Evolutionary conservation across 805 yeast species (phyloP).

Genomic region (Metschnikowia lachancei): DNA sequence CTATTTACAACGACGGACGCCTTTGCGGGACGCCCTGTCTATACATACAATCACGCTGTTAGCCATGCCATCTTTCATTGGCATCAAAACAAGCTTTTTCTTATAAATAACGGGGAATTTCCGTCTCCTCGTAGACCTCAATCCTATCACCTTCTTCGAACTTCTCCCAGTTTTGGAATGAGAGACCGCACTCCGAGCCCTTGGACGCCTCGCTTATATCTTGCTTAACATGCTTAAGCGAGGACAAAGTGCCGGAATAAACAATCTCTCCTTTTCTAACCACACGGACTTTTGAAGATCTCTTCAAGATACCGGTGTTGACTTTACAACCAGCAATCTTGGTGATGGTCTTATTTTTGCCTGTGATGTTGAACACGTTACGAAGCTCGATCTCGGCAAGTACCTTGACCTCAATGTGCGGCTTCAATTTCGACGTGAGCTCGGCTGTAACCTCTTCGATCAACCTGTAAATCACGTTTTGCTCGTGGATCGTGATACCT

Average conservation of each 20-base stretch:
- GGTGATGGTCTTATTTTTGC: conserved; percentile 49
- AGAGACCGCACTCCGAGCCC: conserved; percentile 88
- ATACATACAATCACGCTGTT: not conserved
- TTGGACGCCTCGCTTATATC: conserved; percentile 74
- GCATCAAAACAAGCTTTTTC: conserved; percentile 1
- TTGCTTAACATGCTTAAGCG: conserved; percentile 79
- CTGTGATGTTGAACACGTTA: conserved; percentile 67
- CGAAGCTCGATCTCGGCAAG: conserved; percentile 66
- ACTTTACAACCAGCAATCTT: conserved; percentile 89
- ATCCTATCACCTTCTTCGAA: conserved; percentile 75
- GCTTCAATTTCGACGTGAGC: conserved; percentile 58
- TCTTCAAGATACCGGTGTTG: conserved; percentile 59
- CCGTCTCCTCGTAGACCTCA: conserved; percentile 66
- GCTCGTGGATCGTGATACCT: conserved; percentile 58
- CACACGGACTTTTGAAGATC: conserved; percentile 58
- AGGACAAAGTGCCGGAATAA: conserved; percentile 58
- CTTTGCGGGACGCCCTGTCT: not conserved
- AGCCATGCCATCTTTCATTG: not conserved
- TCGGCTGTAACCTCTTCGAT: conserved; percentile 77
- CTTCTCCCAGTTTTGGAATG: conserved; percentile 64
- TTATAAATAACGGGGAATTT: conserved; percentile 37
- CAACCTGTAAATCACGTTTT: conserved; percentile 81
- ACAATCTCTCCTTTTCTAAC: conserved; percentile 48
- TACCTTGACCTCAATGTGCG: conserved; percentile 63
- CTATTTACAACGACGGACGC: conserved; percentile 4